phyloP scores from a whole-genome alignment of 176 grass and related monocot species.

The Metroxylon sagu region DNA sequence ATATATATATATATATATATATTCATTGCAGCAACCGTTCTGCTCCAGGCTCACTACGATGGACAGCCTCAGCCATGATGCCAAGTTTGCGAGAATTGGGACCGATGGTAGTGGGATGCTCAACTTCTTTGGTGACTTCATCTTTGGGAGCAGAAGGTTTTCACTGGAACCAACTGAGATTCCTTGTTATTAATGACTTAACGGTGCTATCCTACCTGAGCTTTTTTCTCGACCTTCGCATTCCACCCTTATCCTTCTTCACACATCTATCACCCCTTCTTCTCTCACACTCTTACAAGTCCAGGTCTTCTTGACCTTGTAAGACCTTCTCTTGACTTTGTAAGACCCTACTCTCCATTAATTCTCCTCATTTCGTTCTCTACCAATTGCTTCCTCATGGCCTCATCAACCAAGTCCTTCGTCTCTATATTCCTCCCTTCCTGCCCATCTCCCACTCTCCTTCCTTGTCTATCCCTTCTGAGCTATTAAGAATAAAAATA shows the following conservation, averaged over 20 bases:
- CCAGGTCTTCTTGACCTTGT: conserved; percentile 76
- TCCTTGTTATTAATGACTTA: too few relatives aligned
- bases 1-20: too few relatives aligned
- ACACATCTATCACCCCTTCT: background rate
- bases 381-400: background rate
- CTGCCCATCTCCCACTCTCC: background rate
- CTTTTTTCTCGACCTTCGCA: conserved; percentile 10
- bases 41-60: too few relatives aligned
- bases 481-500: conserved; percentile 31
- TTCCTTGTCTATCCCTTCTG: conserved; percentile 67
- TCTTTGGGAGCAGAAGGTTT: too few relatives aligned
- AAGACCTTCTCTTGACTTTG: conserved; percentile 99
- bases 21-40: too few relatives aligned
- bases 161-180: too few relatives aligned
- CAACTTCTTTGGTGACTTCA: too few relatives aligned
- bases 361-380: background rate
- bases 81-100: too few relatives aligned
- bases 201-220: conserved; percentile 33
- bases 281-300: background rate
- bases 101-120: too few relatives aligned
- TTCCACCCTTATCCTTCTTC: background rate
- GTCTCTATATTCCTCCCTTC: fast-evolving
- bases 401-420: background rate
- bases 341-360: conserved; percentile 40
- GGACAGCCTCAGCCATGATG: too few relatives aligned